Evolutionary conservation across 192 early-diverging fungal species (phyloP).

Genomic region (Backusella macrospora): DNA sequence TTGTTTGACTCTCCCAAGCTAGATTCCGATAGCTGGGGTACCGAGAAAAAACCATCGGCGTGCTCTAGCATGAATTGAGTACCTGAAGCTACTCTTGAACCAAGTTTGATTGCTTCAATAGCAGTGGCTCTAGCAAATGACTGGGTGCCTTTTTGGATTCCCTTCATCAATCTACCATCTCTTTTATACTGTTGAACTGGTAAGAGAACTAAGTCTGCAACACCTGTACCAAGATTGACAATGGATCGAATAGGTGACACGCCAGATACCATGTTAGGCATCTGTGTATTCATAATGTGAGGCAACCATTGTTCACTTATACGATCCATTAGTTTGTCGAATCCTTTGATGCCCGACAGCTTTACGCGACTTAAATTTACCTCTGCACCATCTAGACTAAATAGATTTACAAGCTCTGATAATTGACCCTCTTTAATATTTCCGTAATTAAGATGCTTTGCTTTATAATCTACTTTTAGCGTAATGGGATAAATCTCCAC

Average conservation of each 20-base stretch:
- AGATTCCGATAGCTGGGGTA: conserved; percentile 24
- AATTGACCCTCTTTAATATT: conserved; percentile 75
- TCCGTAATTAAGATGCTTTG: conserved; percentile 83
- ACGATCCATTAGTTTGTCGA: conserved; percentile 63
- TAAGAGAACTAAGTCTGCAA: conserved; percentile 89
- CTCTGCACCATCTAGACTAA: conserved; percentile 89
- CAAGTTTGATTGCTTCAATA: conserved; percentile 87
- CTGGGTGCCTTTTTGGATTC: conserved; percentile 83
- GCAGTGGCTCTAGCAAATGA: conserved; percentile 91
- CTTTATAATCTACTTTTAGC: conserved; percentile 95
- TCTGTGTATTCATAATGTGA: conserved; percentile 90
- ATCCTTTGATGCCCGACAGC: conserved; percentile 80
- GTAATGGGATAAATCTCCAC: conserved; percentile 75
- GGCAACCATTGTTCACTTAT: conserved; percentile 83
- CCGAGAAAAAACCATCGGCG: conserved; percentile 79
- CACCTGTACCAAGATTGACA: conserved; percentile 87
- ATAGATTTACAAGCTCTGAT: conserved; percentile 88
- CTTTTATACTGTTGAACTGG: conserved; percentile 93
- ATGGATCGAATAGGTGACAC: conserved; percentile 86
- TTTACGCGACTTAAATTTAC: conserved; percentile 81
- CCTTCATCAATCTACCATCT: conserved; percentile 89
- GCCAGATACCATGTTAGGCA: conserved; percentile 88
- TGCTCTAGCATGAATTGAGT: conserved; percentile 90
- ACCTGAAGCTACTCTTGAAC: conserved; percentile 83
- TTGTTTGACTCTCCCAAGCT: neutral